Evolutionary conservation across 441 rosid genomes (phyloP).

Genomic region (Capsella rubella): DNA sequence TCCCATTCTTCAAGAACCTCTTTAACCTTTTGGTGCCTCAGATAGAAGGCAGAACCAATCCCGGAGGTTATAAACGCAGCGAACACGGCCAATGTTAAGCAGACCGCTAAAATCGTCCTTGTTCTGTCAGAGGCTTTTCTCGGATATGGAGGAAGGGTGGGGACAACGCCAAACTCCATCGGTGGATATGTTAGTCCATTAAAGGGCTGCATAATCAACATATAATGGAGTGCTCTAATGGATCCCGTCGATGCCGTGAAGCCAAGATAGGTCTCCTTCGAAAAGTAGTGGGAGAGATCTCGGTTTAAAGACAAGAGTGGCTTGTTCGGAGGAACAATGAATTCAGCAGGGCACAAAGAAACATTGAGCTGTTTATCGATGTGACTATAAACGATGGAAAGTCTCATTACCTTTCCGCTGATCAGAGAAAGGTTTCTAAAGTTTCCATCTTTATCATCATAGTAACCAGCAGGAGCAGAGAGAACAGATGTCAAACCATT

Average conservation of each 20-base stretch:
- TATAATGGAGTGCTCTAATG: conserved; percentile 37
- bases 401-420: conserved; percentile 40
- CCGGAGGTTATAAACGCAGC: conserved; percentile 34
- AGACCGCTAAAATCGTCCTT: conserved; percentile 41
- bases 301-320: conserved; percentile 40
- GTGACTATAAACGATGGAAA: conserved; percentile 44
- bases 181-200: conserved; percentile 26
- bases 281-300: conserved; percentile 43
- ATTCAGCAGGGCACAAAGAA: conserved; percentile 45
- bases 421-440: conserved; percentile 41
- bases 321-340: conserved; percentile 40
- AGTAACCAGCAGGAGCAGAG: conserved; percentile 42
- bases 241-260: conserved; percentile 52
- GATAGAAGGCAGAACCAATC: conserved; percentile 41
- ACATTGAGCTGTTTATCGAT: conserved; percentile 31
- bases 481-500: conserved; percentile 41
- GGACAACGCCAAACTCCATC: conserved; percentile 23
- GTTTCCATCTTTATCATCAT: conserved; percentile 19
- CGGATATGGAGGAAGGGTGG: conserved; percentile 44
- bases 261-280: conserved; percentile 43
- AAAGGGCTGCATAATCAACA: conserved; percentile 27
- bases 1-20: conserved; percentile 65
- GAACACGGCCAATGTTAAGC: conserved; percentile 48
- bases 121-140: conserved; percentile 26
- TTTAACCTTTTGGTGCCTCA: conserved; percentile 54